A percentile compares a stretch with the other conserved stretches of the same genome.
phyloP scores from a whole-genome alignment of 192 early-diverging fungal genomes.

The Umbelopsis ramanniana region DNA sequence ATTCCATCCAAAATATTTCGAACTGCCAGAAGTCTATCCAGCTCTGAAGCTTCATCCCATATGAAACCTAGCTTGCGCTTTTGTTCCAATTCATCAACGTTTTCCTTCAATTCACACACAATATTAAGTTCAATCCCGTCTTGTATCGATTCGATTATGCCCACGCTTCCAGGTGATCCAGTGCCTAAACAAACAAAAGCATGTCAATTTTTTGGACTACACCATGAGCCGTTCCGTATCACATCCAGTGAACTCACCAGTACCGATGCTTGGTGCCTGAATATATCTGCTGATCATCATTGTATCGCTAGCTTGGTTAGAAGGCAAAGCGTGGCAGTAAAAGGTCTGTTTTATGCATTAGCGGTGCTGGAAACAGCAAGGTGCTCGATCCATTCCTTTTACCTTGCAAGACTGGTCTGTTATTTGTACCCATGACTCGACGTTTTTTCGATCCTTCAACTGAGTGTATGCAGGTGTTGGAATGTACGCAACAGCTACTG shows the following conservation, averaged over 20 bases:
- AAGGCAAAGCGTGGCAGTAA: background rate
- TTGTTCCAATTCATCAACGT: slow-evolving; percentile 15
- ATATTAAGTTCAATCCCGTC: background rate
- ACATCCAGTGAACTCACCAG: background rate
- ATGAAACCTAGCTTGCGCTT: background rate
- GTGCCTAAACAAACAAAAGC: background rate
- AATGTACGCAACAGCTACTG: slow-evolving; percentile 2
- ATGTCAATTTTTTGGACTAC: too few species aligned
- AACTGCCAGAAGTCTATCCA: background rate
- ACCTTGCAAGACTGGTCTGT: background rate
- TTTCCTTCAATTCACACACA: background rate
- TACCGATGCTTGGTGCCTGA: background rate
- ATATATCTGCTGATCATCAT: background rate
- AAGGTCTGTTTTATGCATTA: background rate
- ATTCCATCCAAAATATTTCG: slow-evolving; percentile 18
- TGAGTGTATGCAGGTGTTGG: background rate
- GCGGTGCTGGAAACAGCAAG: background rate
- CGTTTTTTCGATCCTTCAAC: background rate
- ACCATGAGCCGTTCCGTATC: background rate
- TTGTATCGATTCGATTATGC: background rate
- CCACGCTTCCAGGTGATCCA: background rate
- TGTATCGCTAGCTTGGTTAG: background rate
- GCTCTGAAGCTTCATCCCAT: background rate
- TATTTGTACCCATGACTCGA: background rate
- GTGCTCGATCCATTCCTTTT: background rate